Conservation (phyloP, 2,329 filamentous ascomycete species). For the Trichoderma afroharzianum region DNA sequence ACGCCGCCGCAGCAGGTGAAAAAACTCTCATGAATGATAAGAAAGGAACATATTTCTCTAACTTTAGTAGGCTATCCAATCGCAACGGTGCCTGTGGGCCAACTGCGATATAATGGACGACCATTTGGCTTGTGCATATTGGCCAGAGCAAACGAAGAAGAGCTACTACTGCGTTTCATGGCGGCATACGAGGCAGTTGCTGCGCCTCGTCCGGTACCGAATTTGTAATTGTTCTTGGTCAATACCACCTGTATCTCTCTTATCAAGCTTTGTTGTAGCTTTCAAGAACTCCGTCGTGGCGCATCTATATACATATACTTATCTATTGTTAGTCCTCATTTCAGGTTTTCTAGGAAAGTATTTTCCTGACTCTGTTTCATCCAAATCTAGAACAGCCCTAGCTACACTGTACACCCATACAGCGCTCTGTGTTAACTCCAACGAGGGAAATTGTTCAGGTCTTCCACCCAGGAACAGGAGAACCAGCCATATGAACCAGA, state of each 20-base stretch:
- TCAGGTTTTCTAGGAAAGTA: not conserved
- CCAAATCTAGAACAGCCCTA: not conserved
- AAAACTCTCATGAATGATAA: not conserved
- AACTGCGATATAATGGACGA: conserved; percentile 18
- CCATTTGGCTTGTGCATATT: conserved; percentile 20
- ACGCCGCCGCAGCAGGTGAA: conserved; percentile 20
- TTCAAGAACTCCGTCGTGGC: not conserved
- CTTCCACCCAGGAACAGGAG: not conserved
- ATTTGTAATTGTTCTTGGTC: not conserved
- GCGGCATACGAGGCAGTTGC: conserved; percentile 17
- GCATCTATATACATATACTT: not conserved
- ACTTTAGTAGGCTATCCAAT: conserved; percentile 16
- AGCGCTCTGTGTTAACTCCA: not conserved
- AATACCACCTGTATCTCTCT: not conserved
- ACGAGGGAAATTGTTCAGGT: not conserved
- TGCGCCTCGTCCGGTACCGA: conserved; percentile 12
- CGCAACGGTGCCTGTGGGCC: conserved; percentile 16
- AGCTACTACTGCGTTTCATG: conserved; percentile 19
- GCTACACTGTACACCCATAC: not conserved
- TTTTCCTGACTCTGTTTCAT: not conserved
- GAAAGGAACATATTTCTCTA: not conserved
- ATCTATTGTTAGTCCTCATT: not conserved
- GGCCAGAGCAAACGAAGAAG: conserved; percentile 17
- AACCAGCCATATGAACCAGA: not conserved
- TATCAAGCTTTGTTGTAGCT: not conserved